These are phyloP conservation scores for Pseudogymnoascus sp. DNA, from an alignment of 2,329 filamentous ascomycete species.

Conservation along the genomic window DNA sequence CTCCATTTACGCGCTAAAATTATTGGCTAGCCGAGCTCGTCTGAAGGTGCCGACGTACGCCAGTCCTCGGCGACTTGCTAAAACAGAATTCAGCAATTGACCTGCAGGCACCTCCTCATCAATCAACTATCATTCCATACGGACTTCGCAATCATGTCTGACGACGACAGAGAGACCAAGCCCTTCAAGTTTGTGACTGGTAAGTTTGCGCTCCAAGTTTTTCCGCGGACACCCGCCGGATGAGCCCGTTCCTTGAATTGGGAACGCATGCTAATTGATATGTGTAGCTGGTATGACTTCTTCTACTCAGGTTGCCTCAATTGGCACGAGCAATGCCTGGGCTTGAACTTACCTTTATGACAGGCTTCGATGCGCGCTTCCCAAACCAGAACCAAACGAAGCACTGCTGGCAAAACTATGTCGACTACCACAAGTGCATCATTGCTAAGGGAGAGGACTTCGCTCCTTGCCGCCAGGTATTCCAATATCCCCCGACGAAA, in stretches of 20 bases:
- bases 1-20: conserved; percentile 28
- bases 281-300: conserved; percentile 40
- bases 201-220: conserved; percentile 42
- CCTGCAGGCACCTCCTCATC: conserved; percentile 1
- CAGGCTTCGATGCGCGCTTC: conserved; percentile 98
- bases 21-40: conserved; percentile 25
- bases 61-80: conserved; percentile 19
- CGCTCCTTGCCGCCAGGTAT: conserved; percentile 90
- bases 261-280: conserved; percentile 34
- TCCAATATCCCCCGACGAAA: conserved; percentile 21
- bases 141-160: conserved; percentile 69
- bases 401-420: conserved; percentile 99
- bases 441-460: conserved; percentile 98
- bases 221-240: conserved; percentile 11
- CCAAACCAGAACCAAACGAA: conserved; percentile 98
- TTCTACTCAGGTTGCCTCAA: neutral
- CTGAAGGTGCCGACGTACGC: conserved; percentile 19
- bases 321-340: neutral
- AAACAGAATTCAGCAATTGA: conserved; percentile 12
- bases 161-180: conserved; percentile 88
- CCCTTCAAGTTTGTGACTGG: conserved; percentile 99
- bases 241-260: conserved; percentile 23
- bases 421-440: conserved; percentile 99
- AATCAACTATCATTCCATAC: conserved; percentile 20
- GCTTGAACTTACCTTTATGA: conserved; percentile 7